phyloP scores from a whole-genome alignment of 345 rosid genomes.

The Isatis tinctoria region DNA sequence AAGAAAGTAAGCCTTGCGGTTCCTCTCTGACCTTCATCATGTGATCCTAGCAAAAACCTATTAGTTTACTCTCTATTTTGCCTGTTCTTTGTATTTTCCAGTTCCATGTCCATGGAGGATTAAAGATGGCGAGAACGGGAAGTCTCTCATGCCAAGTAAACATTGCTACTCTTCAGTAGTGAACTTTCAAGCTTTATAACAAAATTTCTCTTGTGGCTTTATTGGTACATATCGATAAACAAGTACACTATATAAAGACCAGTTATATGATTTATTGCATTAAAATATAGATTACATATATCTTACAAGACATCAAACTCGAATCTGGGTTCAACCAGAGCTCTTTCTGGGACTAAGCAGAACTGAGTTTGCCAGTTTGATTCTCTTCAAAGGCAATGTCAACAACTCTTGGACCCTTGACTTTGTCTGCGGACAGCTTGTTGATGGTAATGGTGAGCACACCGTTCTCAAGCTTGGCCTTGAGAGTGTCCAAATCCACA shows the following conservation, averaged over 20 bases:
- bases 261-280: neutral
- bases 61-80: neutral
- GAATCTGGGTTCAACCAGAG: constrained; percentile 21
- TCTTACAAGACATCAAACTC: neutral
- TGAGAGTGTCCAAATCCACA: constrained; percentile 56
- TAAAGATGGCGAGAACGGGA: neutral
- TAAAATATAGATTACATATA: neutral
- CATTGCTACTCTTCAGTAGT: neutral
- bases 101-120: neutral
- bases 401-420: constrained; percentile 57
- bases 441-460: constrained; percentile 54
- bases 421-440: constrained; percentile 58
- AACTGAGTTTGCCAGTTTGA: constrained; percentile 36
- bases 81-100: neutral
- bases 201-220: neutral
- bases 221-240: neutral
- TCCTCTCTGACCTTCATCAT: neutral
- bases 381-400: constrained; percentile 43
- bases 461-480: constrained; percentile 69
- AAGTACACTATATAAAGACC: neutral
- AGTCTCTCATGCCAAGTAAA: neutral
- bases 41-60: neutral
- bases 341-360: constrained; percentile 37
- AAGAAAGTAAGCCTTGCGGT: neutral
- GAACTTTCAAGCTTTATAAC: neutral